phyloP scores from a whole-genome alignment of 306 rosid genomes.

The Fragaria ananassa region DNA sequence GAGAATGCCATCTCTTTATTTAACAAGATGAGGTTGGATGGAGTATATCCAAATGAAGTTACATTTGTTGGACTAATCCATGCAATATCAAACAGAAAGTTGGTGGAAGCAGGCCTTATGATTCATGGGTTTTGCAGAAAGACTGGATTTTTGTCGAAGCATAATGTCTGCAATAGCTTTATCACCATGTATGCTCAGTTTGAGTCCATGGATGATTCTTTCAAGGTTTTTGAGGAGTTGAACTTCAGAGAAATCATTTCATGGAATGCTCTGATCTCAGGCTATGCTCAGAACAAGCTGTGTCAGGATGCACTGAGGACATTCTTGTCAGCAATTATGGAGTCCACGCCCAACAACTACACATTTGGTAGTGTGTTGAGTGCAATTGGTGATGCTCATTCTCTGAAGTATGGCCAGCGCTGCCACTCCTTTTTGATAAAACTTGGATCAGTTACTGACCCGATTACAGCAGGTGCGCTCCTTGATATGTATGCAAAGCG shows the following conservation, averaged over 20 bases:
- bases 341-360: constrained; percentile 68
- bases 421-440: constrained; percentile 67
- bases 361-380: constrained; percentile 85
- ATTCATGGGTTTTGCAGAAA: constrained; percentile 66
- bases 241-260: constrained; percentile 52
- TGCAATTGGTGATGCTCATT: constrained; percentile 66
- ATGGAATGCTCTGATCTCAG: constrained; percentile 90
- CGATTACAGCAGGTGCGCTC: constrained; percentile 63
- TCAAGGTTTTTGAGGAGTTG: constrained; percentile 74
- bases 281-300: constrained; percentile 70
- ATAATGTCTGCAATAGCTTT: constrained; percentile 62
- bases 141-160: constrained; percentile 45
- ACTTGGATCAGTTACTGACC: constrained; percentile 53
- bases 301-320: constrained; percentile 57
- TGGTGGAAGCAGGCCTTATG: constrained; percentile 53
- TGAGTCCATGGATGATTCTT: constrained; percentile 53
- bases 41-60: constrained; percentile 72
- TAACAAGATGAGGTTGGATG: constrained; percentile 58
- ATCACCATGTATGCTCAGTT: constrained; percentile 88
- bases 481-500: constrained; percentile 89
- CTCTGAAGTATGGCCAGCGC: constrained; percentile 64
- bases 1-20: constrained; percentile 58
- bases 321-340: constrained; percentile 48
- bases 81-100: constrained; percentile 47
- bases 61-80: constrained; percentile 73